A percentile compares a stretch with the other conserved stretches of the same genome.
Evolutionary conservation across 2,329 filamentous ascomycete genomes (phyloP).

Genomic region (Teratosphaeria viscida): DNA sequence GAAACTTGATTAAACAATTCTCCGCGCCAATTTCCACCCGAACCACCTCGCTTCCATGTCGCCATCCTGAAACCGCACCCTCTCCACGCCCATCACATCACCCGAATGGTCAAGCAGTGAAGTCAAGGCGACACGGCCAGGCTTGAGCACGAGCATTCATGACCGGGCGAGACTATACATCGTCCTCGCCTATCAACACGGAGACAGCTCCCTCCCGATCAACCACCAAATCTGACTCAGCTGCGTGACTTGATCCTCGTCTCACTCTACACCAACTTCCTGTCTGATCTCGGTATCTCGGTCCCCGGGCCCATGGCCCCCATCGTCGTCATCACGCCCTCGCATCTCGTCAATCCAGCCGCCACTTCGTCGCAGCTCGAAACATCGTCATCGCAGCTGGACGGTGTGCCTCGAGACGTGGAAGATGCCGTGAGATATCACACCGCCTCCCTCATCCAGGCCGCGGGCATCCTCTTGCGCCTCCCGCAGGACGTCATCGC

Average conservation of each 20-base stretch:
- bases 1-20: neutral
- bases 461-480: slow-evolving; percentile 68
- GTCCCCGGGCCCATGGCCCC: neutral
- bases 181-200: neutral
- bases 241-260: neutral
- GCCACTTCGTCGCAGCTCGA: slow-evolving; percentile 61
- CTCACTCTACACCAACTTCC: neutral
- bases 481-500: slow-evolving; percentile 79
- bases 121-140: neutral
- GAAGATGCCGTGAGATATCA: slow-evolving; percentile 63
- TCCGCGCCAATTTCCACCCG: neutral
- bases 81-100: neutral
- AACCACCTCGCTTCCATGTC: no score
- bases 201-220: neutral
- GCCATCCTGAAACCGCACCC: neutral
- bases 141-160: neutral
- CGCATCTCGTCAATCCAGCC: slow-evolving; percentile 56
- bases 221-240: neutral
- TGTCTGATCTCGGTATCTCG: neutral
- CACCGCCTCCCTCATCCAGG: slow-evolving; percentile 64
- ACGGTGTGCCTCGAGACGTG: slow-evolving; percentile 54
- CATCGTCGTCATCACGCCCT: slow-evolving; percentile 11
- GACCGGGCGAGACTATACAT: neutral
- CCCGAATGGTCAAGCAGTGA: neutral
- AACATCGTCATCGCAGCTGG: slow-evolving; percentile 44